Conservation (phyloP, 176 grass and related monocot species). For the Pontederia paniculata region DNA sequence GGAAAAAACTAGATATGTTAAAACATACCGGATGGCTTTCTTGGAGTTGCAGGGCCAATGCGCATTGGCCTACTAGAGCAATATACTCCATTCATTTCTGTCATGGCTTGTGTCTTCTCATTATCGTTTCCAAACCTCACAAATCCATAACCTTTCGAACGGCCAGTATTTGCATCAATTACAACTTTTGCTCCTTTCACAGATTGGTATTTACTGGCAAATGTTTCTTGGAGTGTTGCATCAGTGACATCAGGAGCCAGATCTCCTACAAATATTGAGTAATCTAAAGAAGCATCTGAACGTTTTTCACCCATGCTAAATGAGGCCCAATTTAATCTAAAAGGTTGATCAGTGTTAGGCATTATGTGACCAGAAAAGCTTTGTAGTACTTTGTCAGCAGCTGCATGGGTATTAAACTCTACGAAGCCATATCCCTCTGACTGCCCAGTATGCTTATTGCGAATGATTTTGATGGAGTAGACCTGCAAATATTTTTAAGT, state of each 20-base stretch:
- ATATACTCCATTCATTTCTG: slow-evolving; percentile 89
- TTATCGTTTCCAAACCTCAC: slow-evolving; percentile 89
- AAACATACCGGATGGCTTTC: slow-evolving; percentile 80
- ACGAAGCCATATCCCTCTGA: slow-evolving; percentile 98
- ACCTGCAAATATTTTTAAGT: slow-evolving; percentile 18
- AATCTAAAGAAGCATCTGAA: slow-evolving; percentile 64
- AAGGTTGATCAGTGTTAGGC: slow-evolving; percentile 91
- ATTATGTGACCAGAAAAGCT: slow-evolving; percentile 78
- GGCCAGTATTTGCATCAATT: slow-evolving; percentile 91
- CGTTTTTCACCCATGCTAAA: slow-evolving; percentile 94
- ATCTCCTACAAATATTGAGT: slow-evolving; percentile 98
- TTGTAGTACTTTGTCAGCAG: slow-evolving; percentile 79
- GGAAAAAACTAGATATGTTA: slow-evolving; percentile 18
- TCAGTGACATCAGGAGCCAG: slow-evolving; percentile 93
- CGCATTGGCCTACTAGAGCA: slow-evolving; percentile 92
- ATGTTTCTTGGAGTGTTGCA: slow-evolving; percentile 56
- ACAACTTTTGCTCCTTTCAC: slow-evolving; percentile 98
- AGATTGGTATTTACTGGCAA: slow-evolving; percentile 78
- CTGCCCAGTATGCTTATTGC: slow-evolving; percentile 77
- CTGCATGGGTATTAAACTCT: slow-evolving; percentile 73
- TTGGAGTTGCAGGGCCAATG: slow-evolving; percentile 83
- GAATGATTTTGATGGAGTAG: slow-evolving; percentile 64
- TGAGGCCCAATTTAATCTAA: slow-evolving; percentile 95
- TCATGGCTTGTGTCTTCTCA: slow-evolving; percentile 80
- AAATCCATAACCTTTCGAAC: slow-evolving; percentile 95